Evolutionary conservation across 345 rosid species (phyloP).

Genomic region (Gossypium anomalum): DNA sequence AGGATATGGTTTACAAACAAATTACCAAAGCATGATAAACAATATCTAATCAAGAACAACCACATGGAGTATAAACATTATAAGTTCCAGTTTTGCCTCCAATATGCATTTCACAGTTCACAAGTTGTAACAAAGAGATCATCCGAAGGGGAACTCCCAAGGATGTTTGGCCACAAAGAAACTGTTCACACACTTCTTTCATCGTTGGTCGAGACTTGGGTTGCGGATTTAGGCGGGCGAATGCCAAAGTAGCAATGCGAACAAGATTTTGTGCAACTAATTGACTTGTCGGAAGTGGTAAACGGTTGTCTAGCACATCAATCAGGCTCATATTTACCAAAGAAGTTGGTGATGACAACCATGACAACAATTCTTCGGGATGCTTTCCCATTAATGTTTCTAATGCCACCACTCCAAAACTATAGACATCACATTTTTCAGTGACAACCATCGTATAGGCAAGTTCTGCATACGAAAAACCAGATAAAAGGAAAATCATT

Average conservation of each 20-base stretch:
- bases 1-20: not conserved
- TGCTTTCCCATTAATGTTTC: constrained; percentile 21
- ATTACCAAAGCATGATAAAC: not conserved
- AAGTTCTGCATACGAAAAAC: not conserved
- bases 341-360: not conserved
- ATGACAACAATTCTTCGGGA: constrained; percentile 5
- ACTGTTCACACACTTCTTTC: constrained; percentile 11
- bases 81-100: not conserved
- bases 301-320: not conserved
- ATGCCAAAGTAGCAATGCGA: not conserved
- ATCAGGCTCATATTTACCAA: not conserved
- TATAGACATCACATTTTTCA: constrained; percentile 11
- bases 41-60: not conserved
- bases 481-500: too few species aligned
- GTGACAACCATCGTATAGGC: not conserved
- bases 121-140: not conserved
- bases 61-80: not conserved
- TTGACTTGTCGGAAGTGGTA: not conserved
- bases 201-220: constrained; percentile 13
- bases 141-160: not conserved
- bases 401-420: constrained; percentile 6
- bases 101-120: not conserved
- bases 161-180: not conserved
- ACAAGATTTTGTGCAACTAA: not conserved
- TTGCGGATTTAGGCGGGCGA: not conserved